phyloP scores from a whole-genome alignment of 345 rosid species.

The Raphanus raphanistrum region DNA sequence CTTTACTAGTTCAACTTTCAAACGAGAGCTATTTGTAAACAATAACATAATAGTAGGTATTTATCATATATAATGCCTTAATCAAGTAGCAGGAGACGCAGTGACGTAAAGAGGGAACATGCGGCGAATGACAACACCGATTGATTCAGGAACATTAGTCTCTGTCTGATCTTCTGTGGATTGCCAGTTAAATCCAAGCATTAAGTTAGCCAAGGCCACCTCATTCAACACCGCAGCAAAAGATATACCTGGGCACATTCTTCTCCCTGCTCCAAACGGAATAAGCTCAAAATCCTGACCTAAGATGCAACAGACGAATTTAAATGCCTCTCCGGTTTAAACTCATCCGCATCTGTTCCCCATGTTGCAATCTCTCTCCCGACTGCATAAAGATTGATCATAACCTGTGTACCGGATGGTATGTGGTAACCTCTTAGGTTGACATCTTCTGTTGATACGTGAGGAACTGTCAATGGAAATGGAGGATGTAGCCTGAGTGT shows the following conservation, averaged over 20 bases:
- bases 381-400: constrained; percentile 44
- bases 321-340: constrained; percentile 44
- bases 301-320: constrained; percentile 8
- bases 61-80: not conserved
- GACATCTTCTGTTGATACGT: constrained; percentile 30
- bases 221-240: constrained; percentile 39
- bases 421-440: constrained; percentile 36
- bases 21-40: not conserved
- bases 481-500: constrained; percentile 50
- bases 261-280: constrained; percentile 43
- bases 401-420: constrained; percentile 29
- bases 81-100: constrained; percentile 23
- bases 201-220: constrained; percentile 32
- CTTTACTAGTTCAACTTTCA: not conserved
- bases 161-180: constrained; percentile 3
- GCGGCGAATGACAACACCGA: constrained; percentile 28
- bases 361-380: constrained; percentile 37
- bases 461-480: constrained; percentile 43
- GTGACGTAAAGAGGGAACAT: constrained; percentile 28
- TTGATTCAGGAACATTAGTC: constrained; percentile 17
- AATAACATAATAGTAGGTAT: constrained; percentile 8
- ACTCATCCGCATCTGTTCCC: constrained; percentile 40
- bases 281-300: constrained; percentile 44
- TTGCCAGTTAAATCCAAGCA: constrained; percentile 41
- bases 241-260: constrained; percentile 36